Base-by-base conservation (phyloP, 169 alveolate genomes). In the Plasmodium chabaudi region DNA sequence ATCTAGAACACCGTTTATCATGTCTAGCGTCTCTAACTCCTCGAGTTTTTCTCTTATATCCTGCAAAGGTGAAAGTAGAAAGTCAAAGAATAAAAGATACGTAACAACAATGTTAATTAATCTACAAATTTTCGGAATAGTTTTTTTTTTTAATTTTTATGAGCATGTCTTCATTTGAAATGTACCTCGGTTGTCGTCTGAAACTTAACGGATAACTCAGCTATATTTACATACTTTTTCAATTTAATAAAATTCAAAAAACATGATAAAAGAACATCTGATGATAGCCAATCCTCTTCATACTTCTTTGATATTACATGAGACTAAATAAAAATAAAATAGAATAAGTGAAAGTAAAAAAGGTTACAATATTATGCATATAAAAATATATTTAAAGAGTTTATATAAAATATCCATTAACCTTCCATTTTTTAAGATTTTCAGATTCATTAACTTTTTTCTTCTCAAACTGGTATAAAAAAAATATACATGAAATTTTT, bases 1-100 rank as follows among this genome's bases (percentile, higher is more conserved):
- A 49, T 79, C 89, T 39, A 79, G 42, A 46, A 79, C 89, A 10
- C 89, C 89, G 17, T 79, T 69, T n/a, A 79, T 79, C 89, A 79
- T 67, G 39, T 79, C 89, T 27, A 44, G 82, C n/a, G 65, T 82
- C 68, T 79, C 89, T 23, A 79, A 60, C 42, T 79, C 84, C 44
- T 79, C 75, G 19, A 79, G 71, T 55, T 67, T 79, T 79, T 70
- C 68, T 9, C 70, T 3, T 39, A 79, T 79, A 60, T 79, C 75
- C 89, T 79, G 49, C 39, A 12, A 5, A 34, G 0, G 42, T 3
- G 42, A n/a, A 59, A n/a, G 5, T 55, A 39, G 39, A 23, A 17
- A 10, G 9, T 56, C 21, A 27, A 12, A 9, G 10, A 56, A 12
- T 5, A 23, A 56, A 13, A 68, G 42, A n/a, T 23, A 12, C 34